Percentiles rank a stretch among this genome's conserved stretches.
Conservation (phyloP, 2,329 filamentous ascomycete genomes). For the Colletotrichum sp. region DNA sequence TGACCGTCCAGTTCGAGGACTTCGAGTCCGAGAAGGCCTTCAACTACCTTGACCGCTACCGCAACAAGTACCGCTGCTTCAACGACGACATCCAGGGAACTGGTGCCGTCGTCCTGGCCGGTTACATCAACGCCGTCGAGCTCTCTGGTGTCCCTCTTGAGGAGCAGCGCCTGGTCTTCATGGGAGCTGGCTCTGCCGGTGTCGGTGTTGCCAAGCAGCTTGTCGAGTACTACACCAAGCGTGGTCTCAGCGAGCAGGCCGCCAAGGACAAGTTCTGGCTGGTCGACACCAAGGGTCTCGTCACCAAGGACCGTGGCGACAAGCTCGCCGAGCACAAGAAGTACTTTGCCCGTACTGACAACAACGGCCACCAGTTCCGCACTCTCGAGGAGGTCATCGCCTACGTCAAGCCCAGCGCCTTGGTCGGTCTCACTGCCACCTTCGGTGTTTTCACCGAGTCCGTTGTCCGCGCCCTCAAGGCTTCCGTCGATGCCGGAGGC, state of each 20-base stretch:
- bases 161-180: constrained; percentile 94
- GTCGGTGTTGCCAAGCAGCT: constrained; percentile 98
- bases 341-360: constrained; percentile 70
- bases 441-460: constrained; percentile 93
- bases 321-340: constrained; percentile 90
- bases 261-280: constrained; percentile 95
- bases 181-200: constrained; percentile 93
- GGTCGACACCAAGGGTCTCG: constrained; percentile 94
- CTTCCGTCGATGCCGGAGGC: constrained; percentile 65
- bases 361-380: constrained; percentile 72
- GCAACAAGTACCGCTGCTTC: constrained; percentile 90
- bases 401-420: constrained; percentile 91
- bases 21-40: constrained; percentile 95
- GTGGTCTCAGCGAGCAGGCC: constrained; percentile 85
- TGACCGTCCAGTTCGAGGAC: constrained; percentile 92
- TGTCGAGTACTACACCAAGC: constrained; percentile 93
- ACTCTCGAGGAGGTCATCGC: constrained; percentile 90
- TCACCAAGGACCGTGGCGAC: constrained; percentile 92
- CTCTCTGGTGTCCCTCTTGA: constrained; percentile 83
- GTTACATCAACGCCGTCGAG: constrained; percentile 76
- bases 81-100: constrained; percentile 99
- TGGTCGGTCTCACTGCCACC: constrained; percentile 93
- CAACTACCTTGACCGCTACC: constrained; percentile 89
- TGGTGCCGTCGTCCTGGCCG: constrained; percentile 90
- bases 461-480: constrained; percentile 75